Evolutionary conservation across 129 eudicot genomes (phyloP), one percentile per base, ranked within the genome.

Genomic region (Artemisia argyi): DNA sequence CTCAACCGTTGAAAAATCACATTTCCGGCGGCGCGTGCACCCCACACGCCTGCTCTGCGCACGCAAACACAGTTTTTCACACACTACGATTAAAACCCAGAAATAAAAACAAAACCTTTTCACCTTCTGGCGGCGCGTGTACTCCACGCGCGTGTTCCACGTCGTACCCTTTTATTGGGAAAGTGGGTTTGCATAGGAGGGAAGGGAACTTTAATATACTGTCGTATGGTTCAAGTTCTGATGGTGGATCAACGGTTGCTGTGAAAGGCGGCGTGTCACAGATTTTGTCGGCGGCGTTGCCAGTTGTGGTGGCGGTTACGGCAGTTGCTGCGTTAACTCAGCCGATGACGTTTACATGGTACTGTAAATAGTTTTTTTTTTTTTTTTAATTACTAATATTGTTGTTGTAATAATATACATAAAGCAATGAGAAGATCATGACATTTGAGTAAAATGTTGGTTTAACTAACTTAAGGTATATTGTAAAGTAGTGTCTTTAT

Each of bases 261-360:
- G 74, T 58, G 17, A 84, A 87, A 44, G 61, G 70, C 18, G 98
- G 83, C 32, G 80, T 83, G 61, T 88, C 99, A 1, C 96, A 95
- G 74, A 55, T 84, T 44, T 53, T 90, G 32, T 95, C 99, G 26
- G 99, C 96, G 22, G 56, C 92, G 87, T 96, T 95, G 57, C 99
- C 99, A 4, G 83, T 95, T 74, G 99, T 95, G 54, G 99, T 90
- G 78, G 97, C 92, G 69, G 83, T 89, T 69, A 95, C 99, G 54
- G 99, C 97, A 1, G 74, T 95, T n/a, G 96, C 97, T 15, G 96
- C 99, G 19, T 86, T 95, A 26, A 60, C 84, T 65, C 92, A 88
- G 76, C 99, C 99, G 5, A 75, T 83, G 16, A 84, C 96, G 11
- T 95, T 95, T 68, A 86, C 97, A 57, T 95, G 99, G 99, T 95